Evolutionary conservation across 768 basidiomycete species (phyloP).

Genomic region (Leucocoprinus birnbaumii): DNA sequence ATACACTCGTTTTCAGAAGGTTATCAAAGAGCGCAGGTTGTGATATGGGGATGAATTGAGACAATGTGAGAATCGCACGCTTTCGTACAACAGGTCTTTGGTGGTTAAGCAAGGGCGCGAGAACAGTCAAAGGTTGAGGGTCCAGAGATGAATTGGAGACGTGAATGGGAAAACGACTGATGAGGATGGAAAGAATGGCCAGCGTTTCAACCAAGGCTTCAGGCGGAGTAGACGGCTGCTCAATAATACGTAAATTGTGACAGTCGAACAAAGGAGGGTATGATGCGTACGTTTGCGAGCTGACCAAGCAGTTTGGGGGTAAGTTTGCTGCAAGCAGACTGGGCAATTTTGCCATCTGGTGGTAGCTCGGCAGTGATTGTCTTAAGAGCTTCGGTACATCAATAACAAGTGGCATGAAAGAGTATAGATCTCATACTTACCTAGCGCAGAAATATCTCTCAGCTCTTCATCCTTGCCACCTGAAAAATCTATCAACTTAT

Average conservation of each 20-base stretch:
- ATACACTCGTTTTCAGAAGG: conserved; percentile 57
- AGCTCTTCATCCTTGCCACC: conserved; percentile 88
- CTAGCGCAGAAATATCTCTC: conserved; percentile 90
- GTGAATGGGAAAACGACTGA: conserved; percentile 76
- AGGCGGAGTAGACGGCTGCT: conserved; percentile 64
- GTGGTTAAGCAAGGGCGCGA: conserved; percentile 73
- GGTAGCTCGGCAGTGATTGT: conserved; percentile 92
- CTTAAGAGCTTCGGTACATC: conserved; percentile 67
- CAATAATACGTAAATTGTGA: conserved; percentile 15
- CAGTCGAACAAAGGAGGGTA: neutral
- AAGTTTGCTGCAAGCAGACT: conserved; percentile 78
- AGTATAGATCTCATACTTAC: conserved; percentile 36
- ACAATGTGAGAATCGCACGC: conserved; percentile 83
- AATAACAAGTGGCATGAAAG: conserved; percentile 48
- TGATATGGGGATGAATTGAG: conserved; percentile 79
- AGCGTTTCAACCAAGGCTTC: conserved; percentile 84
- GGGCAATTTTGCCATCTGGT: conserved; percentile 74
- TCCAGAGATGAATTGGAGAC: conserved; percentile 50
- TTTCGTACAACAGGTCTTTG: conserved; percentile 86
- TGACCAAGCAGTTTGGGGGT: conserved; percentile 81
- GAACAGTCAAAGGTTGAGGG: conserved; percentile 61
- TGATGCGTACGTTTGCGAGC: conserved; percentile 60
- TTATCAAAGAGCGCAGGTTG: conserved; percentile 57
- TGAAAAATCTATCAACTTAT: conserved; percentile 85
- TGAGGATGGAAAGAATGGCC: conserved; percentile 84